Conservation (phyloP, 768 basidiomycete genomes). For the Leccinum subgranulosum region DNA sequence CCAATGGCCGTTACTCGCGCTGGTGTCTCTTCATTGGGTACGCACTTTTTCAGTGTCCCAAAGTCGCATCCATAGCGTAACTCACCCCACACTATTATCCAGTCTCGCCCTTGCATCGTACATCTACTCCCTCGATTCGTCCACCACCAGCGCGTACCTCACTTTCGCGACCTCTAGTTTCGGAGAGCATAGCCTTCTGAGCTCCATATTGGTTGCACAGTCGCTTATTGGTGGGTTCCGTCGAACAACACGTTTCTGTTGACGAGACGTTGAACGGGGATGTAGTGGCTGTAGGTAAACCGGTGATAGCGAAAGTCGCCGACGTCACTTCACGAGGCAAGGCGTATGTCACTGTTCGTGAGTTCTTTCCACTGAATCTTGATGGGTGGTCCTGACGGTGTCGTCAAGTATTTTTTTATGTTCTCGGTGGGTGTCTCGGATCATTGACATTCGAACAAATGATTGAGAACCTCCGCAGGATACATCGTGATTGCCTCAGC, state of each 20-base stretch:
- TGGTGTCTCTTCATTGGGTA: slow-evolving; percentile 63
- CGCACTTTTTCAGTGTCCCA: neutral
- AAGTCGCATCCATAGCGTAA: neutral
- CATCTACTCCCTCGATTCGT: slow-evolving; percentile 71
- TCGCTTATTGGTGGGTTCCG: slow-evolving; percentile 47
- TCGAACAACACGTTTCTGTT: slow-evolving; percentile 8
- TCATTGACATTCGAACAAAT: neutral
- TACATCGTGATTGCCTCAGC: slow-evolving; percentile 55
- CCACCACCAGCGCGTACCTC: slow-evolving; percentile 67
- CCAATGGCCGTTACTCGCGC: slow-evolving; percentile 52
- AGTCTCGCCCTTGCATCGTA: slow-evolving; percentile 67
- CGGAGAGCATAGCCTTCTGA: slow-evolving; percentile 50
- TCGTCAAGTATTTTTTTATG: slow-evolving; percentile 52
- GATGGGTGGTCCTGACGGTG: neutral
- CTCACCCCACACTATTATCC: neutral
- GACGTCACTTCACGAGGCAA: slow-evolving; percentile 67
- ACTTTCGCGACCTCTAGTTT: slow-evolving; percentile 54
- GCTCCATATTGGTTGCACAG: slow-evolving; percentile 53
- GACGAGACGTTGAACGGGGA: neutral
- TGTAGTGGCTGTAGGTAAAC: slow-evolving; percentile 53
- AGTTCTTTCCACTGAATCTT: slow-evolving; percentile 25
- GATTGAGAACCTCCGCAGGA: slow-evolving; percentile 25
- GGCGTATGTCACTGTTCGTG: slow-evolving; percentile 56
- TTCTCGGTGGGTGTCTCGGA: slow-evolving; percentile 43
- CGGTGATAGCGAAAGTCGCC: slow-evolving; percentile 69